Percentiles rank a stretch among this genome's conserved stretches.
phyloP scores from a whole-genome alignment of 2,329 filamentous ascomycete species.

The Tolypocladium paradoxum region DNA sequence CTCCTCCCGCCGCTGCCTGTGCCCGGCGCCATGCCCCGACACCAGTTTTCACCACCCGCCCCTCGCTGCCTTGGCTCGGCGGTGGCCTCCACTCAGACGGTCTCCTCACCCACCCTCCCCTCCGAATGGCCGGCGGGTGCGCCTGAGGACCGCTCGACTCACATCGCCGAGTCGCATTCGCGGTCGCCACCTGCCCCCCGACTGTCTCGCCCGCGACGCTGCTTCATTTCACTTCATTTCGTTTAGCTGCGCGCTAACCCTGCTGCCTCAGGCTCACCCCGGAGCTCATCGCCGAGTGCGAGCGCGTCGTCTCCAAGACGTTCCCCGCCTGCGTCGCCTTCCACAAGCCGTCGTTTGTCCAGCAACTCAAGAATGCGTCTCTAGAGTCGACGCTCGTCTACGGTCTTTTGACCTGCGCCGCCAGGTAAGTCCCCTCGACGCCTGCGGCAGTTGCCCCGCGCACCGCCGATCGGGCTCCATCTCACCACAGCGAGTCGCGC shows the following conservation, averaged over 20 bases:
- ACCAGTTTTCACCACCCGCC: too few relatives aligned
- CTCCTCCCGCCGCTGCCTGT: not conserved
- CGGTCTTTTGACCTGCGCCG: constrained; percentile 45
- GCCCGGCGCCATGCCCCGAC: too few relatives aligned
- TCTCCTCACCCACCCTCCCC: too few relatives aligned
- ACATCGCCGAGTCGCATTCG: too few relatives aligned
- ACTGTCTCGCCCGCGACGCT: too few relatives aligned
- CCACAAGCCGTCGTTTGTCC: constrained; percentile 51
- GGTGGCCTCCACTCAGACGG: too few relatives aligned
- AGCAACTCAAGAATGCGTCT: constrained; percentile 46
- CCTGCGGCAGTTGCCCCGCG: constrained; percentile 4
- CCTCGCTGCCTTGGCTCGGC: too few relatives aligned
- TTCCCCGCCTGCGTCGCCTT: constrained; percentile 52
- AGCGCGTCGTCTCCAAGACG: constrained; percentile 50
- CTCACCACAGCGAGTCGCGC: too few relatives aligned
- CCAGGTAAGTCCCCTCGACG: constrained; percentile 34
- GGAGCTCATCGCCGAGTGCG: constrained; percentile 47
- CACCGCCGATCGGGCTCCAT: not conserved
- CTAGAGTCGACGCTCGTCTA: constrained; percentile 47
- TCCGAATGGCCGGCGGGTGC: too few relatives aligned
- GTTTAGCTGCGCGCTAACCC: constrained; percentile 14
- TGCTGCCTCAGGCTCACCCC: constrained; percentile 34
- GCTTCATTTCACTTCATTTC: not conserved
- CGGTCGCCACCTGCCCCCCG: too few relatives aligned
- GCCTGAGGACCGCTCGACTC: too few relatives aligned